Base-by-base conservation (phyloP, 2,329 filamentous ascomycete genomes). In the Pezicula neosporulosa region DNA sequence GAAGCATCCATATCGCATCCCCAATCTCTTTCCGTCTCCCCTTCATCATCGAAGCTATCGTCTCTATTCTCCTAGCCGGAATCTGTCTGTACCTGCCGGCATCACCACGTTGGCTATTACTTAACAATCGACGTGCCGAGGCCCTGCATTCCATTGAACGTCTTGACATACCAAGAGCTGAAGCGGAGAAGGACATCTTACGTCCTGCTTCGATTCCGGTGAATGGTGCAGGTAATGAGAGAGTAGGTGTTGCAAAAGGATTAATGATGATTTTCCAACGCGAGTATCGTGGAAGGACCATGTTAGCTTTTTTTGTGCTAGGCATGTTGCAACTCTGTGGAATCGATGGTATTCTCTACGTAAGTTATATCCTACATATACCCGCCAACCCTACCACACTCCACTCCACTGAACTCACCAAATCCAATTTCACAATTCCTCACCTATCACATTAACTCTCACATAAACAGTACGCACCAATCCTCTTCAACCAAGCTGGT, bases 341-440 rank as follows among this genome's bases (percentile, higher is more conserved):
- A 1, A 83, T 85, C 44, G 81, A 85, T 53, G 81, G 77, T 1
- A 73, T 84, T 6, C 69, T 82, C 18, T 84, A 81, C 54, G 78
- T 80, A 60, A 63, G 73, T 68, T 8, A 12, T 39, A n/a, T 6
- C 7, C 12, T 15, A 24, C 9, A 4, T 24, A 24, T 13, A 9
- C 6, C 5, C 45, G n/a, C 15, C 5, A 5, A 12, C 9, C 10
- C 9, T 30, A 30, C 10, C 8, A 9, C 28, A 30, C 28, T 9
- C 28, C 28, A 30, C 10, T 30, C 28, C 28, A 30, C 10, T 30
- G 4, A 30, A 30, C 28, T 30, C 28, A 12, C 28, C 28, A 30
- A 30, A 12, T 30, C 6, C 19, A 7, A 7, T 33, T 6, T 6
- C 4, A 4, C 13, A 54, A 28, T 21, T 42, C 2, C 12, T 39